phyloP scores from a whole-genome alignment of 495 filamentous ascomycete genomes.

The Hypoxylon fuscum region DNA sequence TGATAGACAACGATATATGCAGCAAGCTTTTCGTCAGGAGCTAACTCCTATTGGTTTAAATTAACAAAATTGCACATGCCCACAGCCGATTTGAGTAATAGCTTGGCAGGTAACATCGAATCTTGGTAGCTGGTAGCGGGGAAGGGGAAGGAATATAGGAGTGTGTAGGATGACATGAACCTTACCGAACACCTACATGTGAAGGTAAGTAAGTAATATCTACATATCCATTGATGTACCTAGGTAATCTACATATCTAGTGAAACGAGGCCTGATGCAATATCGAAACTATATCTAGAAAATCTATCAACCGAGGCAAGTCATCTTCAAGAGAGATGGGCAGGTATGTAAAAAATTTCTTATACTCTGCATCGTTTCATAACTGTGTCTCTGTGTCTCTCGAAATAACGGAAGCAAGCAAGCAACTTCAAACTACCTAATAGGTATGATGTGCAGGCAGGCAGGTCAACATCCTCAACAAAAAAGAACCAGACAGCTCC shows the following conservation, averaged over 20 bases:
- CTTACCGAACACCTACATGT: not conserved
- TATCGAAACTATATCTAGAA: constrained; percentile 8
- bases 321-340: constrained; percentile 1
- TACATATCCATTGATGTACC: too few species aligned
- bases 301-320: not conserved
- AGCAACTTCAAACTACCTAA: constrained; percentile 3
- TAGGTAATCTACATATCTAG: too few species aligned
- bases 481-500: not conserved
- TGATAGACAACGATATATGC: constrained; percentile 17
- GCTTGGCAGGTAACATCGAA: constrained; percentile 13
- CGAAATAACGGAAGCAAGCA: constrained; percentile 8
- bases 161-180: not conserved
- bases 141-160: not conserved
- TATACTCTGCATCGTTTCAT: constrained; percentile 18
- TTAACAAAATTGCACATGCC: constrained; percentile 6
- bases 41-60: constrained; percentile 19
- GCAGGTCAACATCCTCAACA: not conserved
- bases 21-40: constrained; percentile 12
- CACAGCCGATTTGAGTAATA: constrained; percentile 10
- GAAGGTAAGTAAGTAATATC: too few species aligned
- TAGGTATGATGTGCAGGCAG: too few species aligned
- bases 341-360: constrained; percentile 11
- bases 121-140: constrained; percentile 15
- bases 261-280: constrained; percentile 14
- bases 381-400: too few species aligned